phyloP scores from a whole-genome alignment of 2,329 filamentous ascomycete genomes.

The Colletotrichum sp. region DNA sequence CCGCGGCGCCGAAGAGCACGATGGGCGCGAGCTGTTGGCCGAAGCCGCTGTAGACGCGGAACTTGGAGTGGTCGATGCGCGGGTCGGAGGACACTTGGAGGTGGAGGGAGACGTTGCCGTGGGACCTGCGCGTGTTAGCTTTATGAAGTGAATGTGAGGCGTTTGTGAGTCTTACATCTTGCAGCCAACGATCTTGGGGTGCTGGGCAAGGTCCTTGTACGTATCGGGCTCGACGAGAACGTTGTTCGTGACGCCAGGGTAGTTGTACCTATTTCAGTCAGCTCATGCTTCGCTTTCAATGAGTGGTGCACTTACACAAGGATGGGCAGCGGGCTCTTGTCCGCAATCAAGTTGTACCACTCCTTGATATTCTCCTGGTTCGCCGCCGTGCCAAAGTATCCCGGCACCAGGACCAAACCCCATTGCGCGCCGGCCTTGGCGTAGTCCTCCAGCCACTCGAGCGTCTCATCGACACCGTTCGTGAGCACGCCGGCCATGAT shows the following conservation, averaged over 20 bases:
- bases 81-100: constrained; percentile 67
- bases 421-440: constrained; percentile 64
- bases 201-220: constrained; percentile 60
- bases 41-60: constrained; percentile 69
- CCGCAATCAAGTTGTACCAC: constrained; percentile 68
- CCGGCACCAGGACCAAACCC: constrained; percentile 67
- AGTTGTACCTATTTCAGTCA: constrained; percentile 46
- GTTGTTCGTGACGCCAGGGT: constrained; percentile 71
- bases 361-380: constrained; percentile 63
- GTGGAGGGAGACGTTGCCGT: constrained; percentile 69
- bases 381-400: constrained; percentile 66
- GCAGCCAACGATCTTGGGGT: constrained; percentile 71
- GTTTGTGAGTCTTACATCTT: constrained; percentile 51
- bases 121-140: constrained; percentile 42
- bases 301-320: constrained; percentile 52
- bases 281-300: background rate
- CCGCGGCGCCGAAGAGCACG: constrained; percentile 65
- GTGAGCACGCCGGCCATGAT: constrained; percentile 58
- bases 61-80: constrained; percentile 63
- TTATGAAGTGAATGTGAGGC: background rate
- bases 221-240: constrained; percentile 63
- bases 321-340: constrained; percentile 63
- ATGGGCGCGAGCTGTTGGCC: constrained; percentile 71
- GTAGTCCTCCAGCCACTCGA: constrained; percentile 61
- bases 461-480: constrained; percentile 58